Base-by-base conservation (phyloP, 1,284 basidiomycete genomes). In the Cutaneotrichosporon spelunceum region DNA sequence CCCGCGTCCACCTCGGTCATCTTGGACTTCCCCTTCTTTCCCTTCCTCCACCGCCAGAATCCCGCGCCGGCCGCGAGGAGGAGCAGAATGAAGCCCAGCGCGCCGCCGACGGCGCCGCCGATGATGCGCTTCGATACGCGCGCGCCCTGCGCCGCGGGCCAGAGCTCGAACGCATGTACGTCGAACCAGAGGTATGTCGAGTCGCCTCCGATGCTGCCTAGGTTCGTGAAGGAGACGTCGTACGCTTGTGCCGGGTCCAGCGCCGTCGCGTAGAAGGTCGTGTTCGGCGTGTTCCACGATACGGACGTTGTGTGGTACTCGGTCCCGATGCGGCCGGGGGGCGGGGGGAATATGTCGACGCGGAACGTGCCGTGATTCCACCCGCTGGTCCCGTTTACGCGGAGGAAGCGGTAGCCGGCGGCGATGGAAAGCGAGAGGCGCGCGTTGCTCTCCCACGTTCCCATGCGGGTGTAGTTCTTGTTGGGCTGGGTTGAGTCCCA, bases 81-180 rank as follows among this genome's bases (percentile, higher is more conserved):
- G 19, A 42, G n/a, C n/a, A n/a, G 39, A 19, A 42, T 19, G 1
- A 42, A 19, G 19, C 39, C 39, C 16, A 42, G 39, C 7, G 3
- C 19, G 16, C 19, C 16, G 19, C 39, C 39, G 68, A 66, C 45
- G 44, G 76, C 66, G 68, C 66, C 4, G 73, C 74, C 49, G 65
- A 68, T 33, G 64, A 62, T 61, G 62, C 63, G 54, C 58, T 77
- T 44, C 75, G 70, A 2, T 68, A 73, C 24, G 70, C 72, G 60
- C 39, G 64, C 39, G 30, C n/a, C 14, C 56, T 36, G 7, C 63
- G 61, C 5, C 47, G 57, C 10, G 6, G 19, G 49, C 45, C 45
- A 48, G 4, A 48, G 26, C 23, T 48, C 45, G 23, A 48, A 24
- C 23, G 45, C 45, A 16, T 48, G 45, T 3, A 48, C 13, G 23